These are phyloP conservation scores for Aspergillus homomorphus DNA, from an alignment of 495 filamentous ascomycete species.

Conservation along the genomic window DNA sequence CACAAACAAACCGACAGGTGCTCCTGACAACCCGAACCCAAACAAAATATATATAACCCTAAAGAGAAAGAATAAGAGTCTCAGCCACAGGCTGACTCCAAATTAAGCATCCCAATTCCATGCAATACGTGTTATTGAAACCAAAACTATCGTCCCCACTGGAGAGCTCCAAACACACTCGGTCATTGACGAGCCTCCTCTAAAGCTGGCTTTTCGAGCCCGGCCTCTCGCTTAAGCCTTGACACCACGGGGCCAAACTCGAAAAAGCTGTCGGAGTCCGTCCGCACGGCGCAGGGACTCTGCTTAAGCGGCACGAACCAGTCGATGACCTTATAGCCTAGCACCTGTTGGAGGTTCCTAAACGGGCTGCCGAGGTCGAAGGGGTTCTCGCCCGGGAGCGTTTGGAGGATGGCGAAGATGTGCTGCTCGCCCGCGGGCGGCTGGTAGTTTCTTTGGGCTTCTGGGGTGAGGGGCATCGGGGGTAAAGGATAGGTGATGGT, in stretches of 20 bases:
- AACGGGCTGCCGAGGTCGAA: constrained; percentile 63
- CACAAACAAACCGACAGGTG: no score
- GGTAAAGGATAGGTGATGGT: constrained; percentile 46
- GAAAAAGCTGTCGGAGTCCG: constrained; percentile 44
- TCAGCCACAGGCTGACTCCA: no score
- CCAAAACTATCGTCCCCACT: no score
- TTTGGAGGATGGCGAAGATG: constrained; percentile 74
- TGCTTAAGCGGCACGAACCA: constrained; percentile 70
- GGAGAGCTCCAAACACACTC: no score
- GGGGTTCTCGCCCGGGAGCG: constrained; percentile 71
- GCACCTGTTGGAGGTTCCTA: constrained; percentile 69
- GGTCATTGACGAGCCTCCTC: background rate
- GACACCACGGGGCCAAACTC: constrained; percentile 50
- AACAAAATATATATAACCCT: no score
- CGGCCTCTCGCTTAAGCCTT: constrained; percentile 47
- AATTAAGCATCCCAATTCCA: no score
- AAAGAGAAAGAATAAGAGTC: no score
- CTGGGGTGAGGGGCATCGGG: constrained; percentile 15
- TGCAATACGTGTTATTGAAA: no score
- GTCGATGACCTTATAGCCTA: constrained; percentile 66
- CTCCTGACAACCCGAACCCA: no score
- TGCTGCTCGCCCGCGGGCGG: constrained; percentile 38
- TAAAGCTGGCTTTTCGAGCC: constrained; percentile 23
- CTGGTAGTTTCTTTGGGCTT: constrained; percentile 7
- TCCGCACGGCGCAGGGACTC: constrained; percentile 60